These are phyloP conservation scores for Trypanosoma cruzi DNA, from an alignment of 208 protist genomes.

Conservation along the genomic window DNA sequence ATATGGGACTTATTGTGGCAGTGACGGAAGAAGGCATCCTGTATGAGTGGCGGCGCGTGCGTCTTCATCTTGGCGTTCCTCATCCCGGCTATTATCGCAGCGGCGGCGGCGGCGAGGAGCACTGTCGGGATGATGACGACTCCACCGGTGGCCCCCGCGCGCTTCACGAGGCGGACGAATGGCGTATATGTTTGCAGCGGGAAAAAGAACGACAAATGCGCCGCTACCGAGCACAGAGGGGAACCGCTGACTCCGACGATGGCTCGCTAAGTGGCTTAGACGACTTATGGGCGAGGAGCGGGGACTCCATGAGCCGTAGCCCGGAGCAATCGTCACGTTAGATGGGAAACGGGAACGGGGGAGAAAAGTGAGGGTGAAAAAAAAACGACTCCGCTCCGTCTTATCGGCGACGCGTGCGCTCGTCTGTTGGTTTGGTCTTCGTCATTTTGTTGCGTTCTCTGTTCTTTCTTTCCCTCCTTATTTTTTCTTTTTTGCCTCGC, in stretches of 20 bases:
- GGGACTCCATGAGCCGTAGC: background rate
- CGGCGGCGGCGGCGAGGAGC: background rate
- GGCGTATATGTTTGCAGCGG: conserved; percentile 22
- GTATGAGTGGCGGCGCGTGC: conserved; percentile 64
- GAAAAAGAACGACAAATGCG: conserved; percentile 22
- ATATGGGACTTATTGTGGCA: conserved; percentile 50
- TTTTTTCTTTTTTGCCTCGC: no score
- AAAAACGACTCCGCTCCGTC: no score
- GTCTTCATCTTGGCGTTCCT: conserved; percentile 18
- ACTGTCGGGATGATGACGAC: conserved; percentile 3
- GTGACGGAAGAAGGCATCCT: conserved; percentile 55
- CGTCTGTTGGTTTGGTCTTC: no score
- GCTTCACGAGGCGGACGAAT: conserved; percentile 20
- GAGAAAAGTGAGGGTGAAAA: no score
- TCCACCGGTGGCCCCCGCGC: background rate
- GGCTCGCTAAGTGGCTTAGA: conserved; percentile 9
- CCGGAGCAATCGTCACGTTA: no score
- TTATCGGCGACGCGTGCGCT: no score
- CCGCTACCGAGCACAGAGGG: conserved; percentile 4
- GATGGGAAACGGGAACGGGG: no score
- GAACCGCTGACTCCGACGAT: background rate
- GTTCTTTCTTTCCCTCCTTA: no score
- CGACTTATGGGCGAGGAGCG: conserved; percentile 1
- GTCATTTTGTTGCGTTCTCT: no score
- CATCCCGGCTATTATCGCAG: background rate